Base-by-base conservation (phyloP, 805 yeast species). In the Kuraishia capsulata region DNA sequence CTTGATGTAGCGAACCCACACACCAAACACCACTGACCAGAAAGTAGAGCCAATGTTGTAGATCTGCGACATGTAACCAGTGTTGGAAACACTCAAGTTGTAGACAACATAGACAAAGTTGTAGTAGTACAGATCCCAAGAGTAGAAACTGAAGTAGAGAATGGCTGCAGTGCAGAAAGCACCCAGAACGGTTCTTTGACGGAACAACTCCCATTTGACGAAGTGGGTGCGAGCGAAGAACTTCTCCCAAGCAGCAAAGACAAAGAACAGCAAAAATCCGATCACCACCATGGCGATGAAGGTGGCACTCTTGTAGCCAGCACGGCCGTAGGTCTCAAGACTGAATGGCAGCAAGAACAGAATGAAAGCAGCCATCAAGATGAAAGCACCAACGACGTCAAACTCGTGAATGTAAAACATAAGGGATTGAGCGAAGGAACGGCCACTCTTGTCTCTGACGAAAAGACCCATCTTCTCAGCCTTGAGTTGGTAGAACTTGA, bases 271-370 rank as follows among this genome's bases (percentile, higher is more conserved):
- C 3, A 57, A 41, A 30, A 59, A 57, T 42, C 73, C 72, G 43
- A 64, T 54, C 32, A 62, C 56, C 19, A 65, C 45, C 71, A 67
- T 64, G 23, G 64, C 71, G 43, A 68, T 67, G 50, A 68, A 51
- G 36, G 61, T 56, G 17, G 67, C 67, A 41, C 61, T 60, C 11
- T 42, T 45, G 59, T 64, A 66, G 4, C 55, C 56, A 30, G 54
- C 51, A 20, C 47, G 41, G 18, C 46, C 54, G 38, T 53, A 53
- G 19, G 55, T 51, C 11, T 57, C 54, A n/a, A 64, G 39, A 20
- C 57, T 53, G 49, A 65, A 56, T 25, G 70, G 68, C 14, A 63
- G 56, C 39, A 65, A 48, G 39, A 62, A 51, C 20, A 60, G 47
- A 17, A 59, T 56, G 26, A 62, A 53, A 14, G 58, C 62, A 11